Base-by-base conservation (phyloP, 2,329 filamentous ascomycete genomes). In the Colletotrichum orchidophilum region DNA sequence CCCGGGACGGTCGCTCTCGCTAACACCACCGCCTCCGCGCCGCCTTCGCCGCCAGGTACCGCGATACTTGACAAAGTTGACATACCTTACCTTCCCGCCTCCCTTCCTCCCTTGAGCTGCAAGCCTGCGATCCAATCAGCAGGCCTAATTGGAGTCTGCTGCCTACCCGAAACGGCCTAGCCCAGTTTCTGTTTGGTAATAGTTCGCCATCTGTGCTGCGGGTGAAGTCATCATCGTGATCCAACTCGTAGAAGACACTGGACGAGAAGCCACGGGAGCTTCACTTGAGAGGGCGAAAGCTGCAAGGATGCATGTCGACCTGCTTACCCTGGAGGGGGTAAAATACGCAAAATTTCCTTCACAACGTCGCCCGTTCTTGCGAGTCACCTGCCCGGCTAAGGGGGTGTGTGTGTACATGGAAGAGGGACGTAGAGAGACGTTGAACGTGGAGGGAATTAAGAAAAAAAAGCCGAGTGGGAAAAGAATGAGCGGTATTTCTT, bases 141-240 rank as follows among this genome's bases (percentile, higher is more conserved):
- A 21, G 15, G 24, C 18, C 52, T 26, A 35, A 39, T 42, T 46
- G 49, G 21, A 33, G 54, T 31, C 39, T 58, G 46, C 18, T 55
- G 66, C 11, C 62, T 68, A 18, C 72, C 39, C 58, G 49, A 71
- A 70, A 33, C 12, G 39, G 72, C 24, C 67, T 73, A 73, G 61
- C 12, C 12, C 8, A 7, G 49, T 63, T 52, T 58, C 29, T 49
- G 66, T 71, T 73, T 73, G 50, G 70, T 73, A 73, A 73, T 73
- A 73, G 63, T 42, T 61, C 39, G 39, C 33, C 66, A 65, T 53
- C 31, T 35, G 50, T 66, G 59, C 63, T 73, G 66, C 58, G 65
- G 61, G 70, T 73, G 72, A 73, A 71, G 72, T 73, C 72, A 71
- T 73, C 66, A 73, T 73, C 72, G 66, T 73, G 72, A 73, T 73